These are phyloP conservation scores for Aplosporella prunicola DNA, from an alignment of 2,329 filamentous ascomycete genomes.

Conservation along the genomic window DNA sequence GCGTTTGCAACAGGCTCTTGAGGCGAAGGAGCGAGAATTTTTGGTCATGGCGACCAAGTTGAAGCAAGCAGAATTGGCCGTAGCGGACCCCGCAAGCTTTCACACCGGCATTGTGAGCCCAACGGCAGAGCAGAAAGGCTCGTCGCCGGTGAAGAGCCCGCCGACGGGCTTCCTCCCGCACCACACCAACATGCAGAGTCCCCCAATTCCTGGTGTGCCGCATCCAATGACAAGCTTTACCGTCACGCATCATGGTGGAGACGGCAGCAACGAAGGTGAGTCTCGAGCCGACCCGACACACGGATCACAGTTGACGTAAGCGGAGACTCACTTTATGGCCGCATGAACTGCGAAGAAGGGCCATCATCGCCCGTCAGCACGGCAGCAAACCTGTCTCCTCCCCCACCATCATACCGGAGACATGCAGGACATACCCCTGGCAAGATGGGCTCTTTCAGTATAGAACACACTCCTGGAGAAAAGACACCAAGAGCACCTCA, in stretches of 20 bases:
- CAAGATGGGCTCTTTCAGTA: conserved; percentile 12
- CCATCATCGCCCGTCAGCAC: conserved; percentile 25
- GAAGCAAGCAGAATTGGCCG: conserved; percentile 10
- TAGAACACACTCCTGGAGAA: conserved; percentile 1
- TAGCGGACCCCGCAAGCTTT: conserved; percentile 6
- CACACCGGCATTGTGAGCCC: conserved; percentile 8
- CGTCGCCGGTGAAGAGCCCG: conserved; percentile 6
- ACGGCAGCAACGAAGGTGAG: conserved; percentile 2
- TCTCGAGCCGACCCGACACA: conserved; percentile 16
- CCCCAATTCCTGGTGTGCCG: conserved; percentile 1
- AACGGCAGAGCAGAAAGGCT: neutral
- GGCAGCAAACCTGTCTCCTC: conserved; percentile 22
- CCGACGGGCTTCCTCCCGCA: neutral
- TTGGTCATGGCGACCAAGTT: conserved; percentile 9
- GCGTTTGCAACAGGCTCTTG: conserved; percentile 1
- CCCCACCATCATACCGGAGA: conserved; percentile 25
- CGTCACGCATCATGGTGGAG: conserved; percentile 4
- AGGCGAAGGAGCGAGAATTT: conserved; percentile 9
- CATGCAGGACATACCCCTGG: conserved; percentile 29
- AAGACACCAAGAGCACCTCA: conserved; percentile 5
- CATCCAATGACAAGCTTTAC: conserved; percentile 1
- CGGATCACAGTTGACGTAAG: conserved; percentile 19
- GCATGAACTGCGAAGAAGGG: conserved; percentile 18
- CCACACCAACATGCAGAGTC: neutral
- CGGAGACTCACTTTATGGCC: too few species aligned